phyloP scores from a whole-genome alignment of 2,329 filamentous ascomycete genomes.

The Fusarium lyarnte region DNA sequence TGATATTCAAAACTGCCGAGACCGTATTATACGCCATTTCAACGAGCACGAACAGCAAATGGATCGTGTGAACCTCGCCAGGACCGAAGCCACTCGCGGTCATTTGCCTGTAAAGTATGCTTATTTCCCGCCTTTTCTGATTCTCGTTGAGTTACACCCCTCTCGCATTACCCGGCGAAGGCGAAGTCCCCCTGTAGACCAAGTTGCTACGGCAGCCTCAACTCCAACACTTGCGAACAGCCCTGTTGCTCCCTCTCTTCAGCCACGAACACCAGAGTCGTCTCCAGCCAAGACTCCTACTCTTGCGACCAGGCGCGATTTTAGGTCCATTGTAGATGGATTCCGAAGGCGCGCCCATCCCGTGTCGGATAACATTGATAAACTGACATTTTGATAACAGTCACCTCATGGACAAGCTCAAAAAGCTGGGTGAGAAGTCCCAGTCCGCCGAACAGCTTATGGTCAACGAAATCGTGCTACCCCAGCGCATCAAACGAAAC shows the following conservation, averaged over 20 bases:
- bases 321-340: slow-evolving; percentile 38
- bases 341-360: slow-evolving; percentile 43
- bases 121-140: slow-evolving; percentile 48
- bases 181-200: not conserved
- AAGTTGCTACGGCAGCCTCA: not conserved
- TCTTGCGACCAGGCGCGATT: slow-evolving; percentile 32
- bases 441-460: slow-evolving; percentile 45
- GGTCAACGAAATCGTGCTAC: slow-evolving; percentile 48
- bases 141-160: slow-evolving; percentile 43
- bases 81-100: slow-evolving; percentile 64
- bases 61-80: slow-evolving; percentile 60
- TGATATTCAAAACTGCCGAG: slow-evolving; percentile 63
- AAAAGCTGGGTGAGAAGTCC: slow-evolving; percentile 54
- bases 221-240: slow-evolving; percentile 9
- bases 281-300: slow-evolving; percentile 11
- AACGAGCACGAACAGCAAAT: slow-evolving; percentile 66
- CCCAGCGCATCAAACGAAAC: slow-evolving; percentile 58
- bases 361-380: slow-evolving; percentile 42
- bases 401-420: slow-evolving; percentile 66
- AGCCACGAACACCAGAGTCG: not conserved
- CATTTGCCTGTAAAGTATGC: slow-evolving; percentile 67
- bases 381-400: slow-evolving; percentile 51
- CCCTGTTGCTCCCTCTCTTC: not conserved
- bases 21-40: slow-evolving; percentile 69
- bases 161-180: not conserved